Conservation (phyloP, 73 alveolate species). For the Tetrahymena borealis region DNA sequence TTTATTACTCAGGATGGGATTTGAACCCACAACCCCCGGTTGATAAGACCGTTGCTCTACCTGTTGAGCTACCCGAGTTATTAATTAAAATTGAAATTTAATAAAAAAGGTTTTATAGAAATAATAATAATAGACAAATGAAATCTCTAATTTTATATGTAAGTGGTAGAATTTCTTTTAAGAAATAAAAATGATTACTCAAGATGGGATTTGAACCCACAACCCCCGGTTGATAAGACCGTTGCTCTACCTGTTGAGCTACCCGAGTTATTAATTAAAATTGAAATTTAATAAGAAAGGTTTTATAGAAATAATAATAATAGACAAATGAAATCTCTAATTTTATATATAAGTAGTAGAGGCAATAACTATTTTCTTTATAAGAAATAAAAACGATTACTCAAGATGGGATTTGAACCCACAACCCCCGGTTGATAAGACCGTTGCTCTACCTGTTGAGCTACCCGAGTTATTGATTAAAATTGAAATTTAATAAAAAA, state of each 20-base stretch:
- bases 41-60: conserved; percentile 4
- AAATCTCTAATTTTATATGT: no score
- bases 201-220: conserved; percentile 2
- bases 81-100: background rate
- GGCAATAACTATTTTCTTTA: no score
- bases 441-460: conserved; percentile 2
- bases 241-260: conserved; percentile 1
- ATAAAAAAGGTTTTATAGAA: background rate
- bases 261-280: background rate
- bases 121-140: no score
- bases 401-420: background rate
- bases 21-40: conserved; percentile 4
- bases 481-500: background rate
- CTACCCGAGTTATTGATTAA: background rate
- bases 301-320: background rate
- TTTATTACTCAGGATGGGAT: background rate
- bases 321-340: no score
- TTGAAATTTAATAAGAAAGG: background rate
- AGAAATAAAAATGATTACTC: background rate
- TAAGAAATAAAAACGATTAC: background rate
- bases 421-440: conserved; percentile 2
- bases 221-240: conserved; percentile 3
- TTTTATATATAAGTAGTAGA: no score
- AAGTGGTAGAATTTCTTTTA: no score
- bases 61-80: background rate